Evolutionary conservation across 441 rosid species (phyloP).

Genomic region (Gossypium schwendimanii): DNA sequence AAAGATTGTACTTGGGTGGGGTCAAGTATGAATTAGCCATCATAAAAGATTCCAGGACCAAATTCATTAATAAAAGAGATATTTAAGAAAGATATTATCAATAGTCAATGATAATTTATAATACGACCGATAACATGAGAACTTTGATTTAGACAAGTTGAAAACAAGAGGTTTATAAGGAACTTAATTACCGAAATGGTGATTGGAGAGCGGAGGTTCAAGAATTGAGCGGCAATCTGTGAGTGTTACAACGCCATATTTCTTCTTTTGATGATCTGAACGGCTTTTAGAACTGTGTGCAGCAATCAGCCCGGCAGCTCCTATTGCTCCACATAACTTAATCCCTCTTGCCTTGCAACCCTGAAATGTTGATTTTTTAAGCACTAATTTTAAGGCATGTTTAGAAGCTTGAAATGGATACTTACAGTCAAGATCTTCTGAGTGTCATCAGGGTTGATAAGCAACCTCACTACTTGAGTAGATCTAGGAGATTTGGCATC

Average conservation of each 20-base stretch:
- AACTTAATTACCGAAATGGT: constrained; percentile 34
- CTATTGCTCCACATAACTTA: constrained; percentile 36
- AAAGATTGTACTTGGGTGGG: background rate
- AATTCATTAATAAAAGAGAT: background rate
- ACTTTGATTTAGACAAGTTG: background rate
- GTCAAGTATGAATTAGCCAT: background rate
- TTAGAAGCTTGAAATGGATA: background rate
- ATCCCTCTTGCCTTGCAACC: constrained; percentile 37
- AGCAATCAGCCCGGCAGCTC: constrained; percentile 39
- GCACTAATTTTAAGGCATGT: background rate
- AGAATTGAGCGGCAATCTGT: constrained; percentile 41
- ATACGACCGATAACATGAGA: no score
- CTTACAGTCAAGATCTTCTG: constrained; percentile 33
- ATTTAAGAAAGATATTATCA: background rate
- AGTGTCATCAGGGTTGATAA: constrained; percentile 27
- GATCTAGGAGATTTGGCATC: constrained; percentile 28
- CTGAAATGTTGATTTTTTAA: constrained; percentile 14
- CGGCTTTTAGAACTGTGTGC: constrained; percentile 21
- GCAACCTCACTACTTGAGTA: constrained; percentile 35
- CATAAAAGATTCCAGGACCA: background rate
- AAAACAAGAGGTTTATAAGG: background rate
- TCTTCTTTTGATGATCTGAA: constrained; percentile 19
- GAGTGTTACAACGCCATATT: constrained; percentile 40
- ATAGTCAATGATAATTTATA: background rate
- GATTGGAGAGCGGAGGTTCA: constrained; percentile 32